Percentiles rank a stretch among this genome's conserved stretches.
Conservation (phyloP, 2,329 filamentous ascomycete genomes). For the Trichophyton simii region DNA sequence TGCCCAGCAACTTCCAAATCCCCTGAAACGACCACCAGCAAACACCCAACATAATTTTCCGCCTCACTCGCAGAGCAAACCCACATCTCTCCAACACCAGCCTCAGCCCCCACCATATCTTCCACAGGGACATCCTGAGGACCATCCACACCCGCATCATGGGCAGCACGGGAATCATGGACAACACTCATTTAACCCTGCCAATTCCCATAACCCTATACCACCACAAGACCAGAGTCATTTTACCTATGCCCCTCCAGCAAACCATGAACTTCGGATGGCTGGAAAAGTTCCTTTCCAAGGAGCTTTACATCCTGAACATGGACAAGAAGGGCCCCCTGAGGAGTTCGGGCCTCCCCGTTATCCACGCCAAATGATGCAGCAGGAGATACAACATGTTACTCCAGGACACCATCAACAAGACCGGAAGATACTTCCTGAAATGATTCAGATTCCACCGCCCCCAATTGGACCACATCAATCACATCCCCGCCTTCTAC, state of each 20-base stretch:
- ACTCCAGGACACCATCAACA: not conserved
- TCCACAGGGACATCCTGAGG: not conserved
- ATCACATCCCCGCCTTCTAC: not conserved
- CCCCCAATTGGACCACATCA: not conserved
- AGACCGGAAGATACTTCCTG: not conserved
- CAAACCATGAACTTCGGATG: not conserved
- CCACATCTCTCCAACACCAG: not conserved
- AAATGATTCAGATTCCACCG: slow-evolving; percentile 1
- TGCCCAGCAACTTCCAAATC: not conserved
- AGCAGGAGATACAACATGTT: not conserved
- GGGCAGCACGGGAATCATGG: not conserved
- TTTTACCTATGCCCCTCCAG: not conserved
- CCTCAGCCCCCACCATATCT: too few species aligned
- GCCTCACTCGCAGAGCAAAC: not conserved
- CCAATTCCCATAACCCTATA: not conserved
- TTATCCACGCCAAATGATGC: not conserved
- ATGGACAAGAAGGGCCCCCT: not conserved
- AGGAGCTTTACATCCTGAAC: not conserved
- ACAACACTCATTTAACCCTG: not conserved
- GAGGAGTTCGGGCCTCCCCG: not conserved
- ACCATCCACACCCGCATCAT: slow-evolving; percentile 1
- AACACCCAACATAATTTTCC: not conserved
- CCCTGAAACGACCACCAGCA: not conserved
- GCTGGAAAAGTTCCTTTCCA: not conserved
- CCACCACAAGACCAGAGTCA: slow-evolving; percentile 5